Conservation (phyloP, 352 stramenopile species). For the Pythium rhizo-oryzae region DNA sequence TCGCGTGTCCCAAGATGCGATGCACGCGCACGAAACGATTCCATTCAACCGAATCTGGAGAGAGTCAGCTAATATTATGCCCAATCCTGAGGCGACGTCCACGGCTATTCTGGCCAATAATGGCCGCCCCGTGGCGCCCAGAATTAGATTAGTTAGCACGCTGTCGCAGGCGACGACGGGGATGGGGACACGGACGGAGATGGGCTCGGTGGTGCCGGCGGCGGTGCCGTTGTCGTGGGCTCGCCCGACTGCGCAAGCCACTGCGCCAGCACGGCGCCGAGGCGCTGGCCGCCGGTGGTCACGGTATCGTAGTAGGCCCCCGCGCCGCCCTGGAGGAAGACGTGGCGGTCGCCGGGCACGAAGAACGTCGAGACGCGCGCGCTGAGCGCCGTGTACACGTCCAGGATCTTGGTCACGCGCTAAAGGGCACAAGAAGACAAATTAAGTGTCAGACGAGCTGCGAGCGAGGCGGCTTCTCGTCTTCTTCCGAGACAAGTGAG, state of each 20-base stretch:
- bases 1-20: constrained; percentile 29
- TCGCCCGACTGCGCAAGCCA: not conserved
- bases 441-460: too few species aligned
- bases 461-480: not conserved
- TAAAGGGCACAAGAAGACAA: too few species aligned
- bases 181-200: constrained; percentile 7
- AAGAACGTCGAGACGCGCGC: constrained; percentile 42
- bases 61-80: constrained; percentile 28
- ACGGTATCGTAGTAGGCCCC: not conserved
- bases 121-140: not conserved
- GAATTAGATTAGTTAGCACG: constrained; percentile 10
- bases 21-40: constrained; percentile 11
- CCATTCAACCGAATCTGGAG: constrained; percentile 31
- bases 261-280: not conserved
- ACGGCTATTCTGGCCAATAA: constrained; percentile 6
- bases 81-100: not conserved
- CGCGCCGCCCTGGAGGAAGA: constrained; percentile 1
- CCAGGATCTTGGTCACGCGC: constrained; percentile 27
- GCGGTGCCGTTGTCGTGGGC: too few species aligned
- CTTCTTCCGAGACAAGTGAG: not conserved
- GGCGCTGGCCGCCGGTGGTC: not conserved
- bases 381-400: constrained; percentile 39
- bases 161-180: not conserved
- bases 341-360: constrained; percentile 11
- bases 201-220: too few species aligned